These are phyloP conservation scores for Coemansia sp. DNA, from an alignment of 192 early-diverging fungal genomes.

Conservation along the genomic window DNA sequence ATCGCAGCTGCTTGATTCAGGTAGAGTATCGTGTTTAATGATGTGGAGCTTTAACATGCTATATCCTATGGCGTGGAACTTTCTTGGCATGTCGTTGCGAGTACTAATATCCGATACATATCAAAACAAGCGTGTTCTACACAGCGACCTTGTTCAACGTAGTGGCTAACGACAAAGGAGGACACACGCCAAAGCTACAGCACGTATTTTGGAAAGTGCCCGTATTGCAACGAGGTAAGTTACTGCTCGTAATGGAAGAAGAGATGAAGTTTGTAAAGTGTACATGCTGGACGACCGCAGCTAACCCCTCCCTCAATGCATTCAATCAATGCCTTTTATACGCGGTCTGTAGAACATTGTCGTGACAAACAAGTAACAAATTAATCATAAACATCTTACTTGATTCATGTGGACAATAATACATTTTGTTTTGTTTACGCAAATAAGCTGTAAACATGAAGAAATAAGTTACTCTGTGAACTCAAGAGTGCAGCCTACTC, in stretches of 20 bases:
- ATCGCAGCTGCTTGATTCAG: slow-evolving; percentile 39
- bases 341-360: slow-evolving; percentile 14
- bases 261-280: neutral
- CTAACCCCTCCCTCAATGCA: neutral
- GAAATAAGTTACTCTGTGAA: neutral
- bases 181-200: slow-evolving; percentile 48
- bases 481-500: neutral
- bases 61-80: too few relatives aligned
- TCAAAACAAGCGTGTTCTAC: neutral
- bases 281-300: neutral
- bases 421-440: too few relatives aligned
- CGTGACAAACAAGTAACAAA: slow-evolving; percentile 5
- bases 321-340: neutral
- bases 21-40: slow-evolving; percentile 4
- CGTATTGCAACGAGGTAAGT: slow-evolving; percentile 35
- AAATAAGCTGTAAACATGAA: too few relatives aligned
- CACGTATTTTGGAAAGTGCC: slow-evolving; percentile 50
- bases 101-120: neutral
- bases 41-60: neutral
- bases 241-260: neutral
- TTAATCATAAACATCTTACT: too few relatives aligned
- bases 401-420: neutral
- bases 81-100: neutral
- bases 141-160: neutral
- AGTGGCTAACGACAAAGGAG: slow-evolving; percentile 50